phyloP scores from a whole-genome alignment of 78 protist genomes.

The Dictyostelium brefeldianum region DNA sequence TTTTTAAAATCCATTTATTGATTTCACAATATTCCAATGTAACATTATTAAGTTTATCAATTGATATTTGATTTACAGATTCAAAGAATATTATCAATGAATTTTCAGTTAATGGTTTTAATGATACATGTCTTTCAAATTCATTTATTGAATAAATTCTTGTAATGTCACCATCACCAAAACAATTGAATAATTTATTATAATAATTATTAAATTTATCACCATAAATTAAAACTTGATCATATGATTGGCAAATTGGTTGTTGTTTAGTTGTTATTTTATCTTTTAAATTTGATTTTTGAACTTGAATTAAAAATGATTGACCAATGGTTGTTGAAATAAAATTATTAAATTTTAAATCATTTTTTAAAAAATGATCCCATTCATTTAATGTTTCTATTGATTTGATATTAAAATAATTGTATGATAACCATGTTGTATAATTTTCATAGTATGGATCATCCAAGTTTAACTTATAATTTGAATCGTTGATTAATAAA shows the following conservation, averaged over 20 bases:
- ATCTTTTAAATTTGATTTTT: not conserved
- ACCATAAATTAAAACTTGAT: not conserved
- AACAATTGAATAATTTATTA: not conserved
- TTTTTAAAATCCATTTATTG: slow-evolving; percentile 27
- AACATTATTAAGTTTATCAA: not conserved
- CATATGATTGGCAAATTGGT: not conserved
- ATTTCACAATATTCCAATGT: slow-evolving; percentile 19
- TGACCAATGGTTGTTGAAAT: not conserved
- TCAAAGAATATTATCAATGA: not conserved
- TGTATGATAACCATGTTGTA: not conserved
- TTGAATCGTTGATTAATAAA: not conserved
- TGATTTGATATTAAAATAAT: not conserved
- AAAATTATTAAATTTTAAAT: not conserved
- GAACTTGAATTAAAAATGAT: not conserved
- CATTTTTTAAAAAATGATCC: not conserved
- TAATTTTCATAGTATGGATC: not conserved
- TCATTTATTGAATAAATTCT: not conserved
- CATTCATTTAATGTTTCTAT: not conserved
- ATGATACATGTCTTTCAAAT: not conserved
- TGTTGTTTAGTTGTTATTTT: not conserved
- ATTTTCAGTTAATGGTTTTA: not conserved
- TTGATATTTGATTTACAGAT: not conserved
- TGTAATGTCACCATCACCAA: not conserved
- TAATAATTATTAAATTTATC: not conserved
- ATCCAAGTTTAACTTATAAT: no score